phyloP scores from a whole-genome alignment of 2,329 filamentous ascomycete species.

The Fusarium pilosicola region DNA sequence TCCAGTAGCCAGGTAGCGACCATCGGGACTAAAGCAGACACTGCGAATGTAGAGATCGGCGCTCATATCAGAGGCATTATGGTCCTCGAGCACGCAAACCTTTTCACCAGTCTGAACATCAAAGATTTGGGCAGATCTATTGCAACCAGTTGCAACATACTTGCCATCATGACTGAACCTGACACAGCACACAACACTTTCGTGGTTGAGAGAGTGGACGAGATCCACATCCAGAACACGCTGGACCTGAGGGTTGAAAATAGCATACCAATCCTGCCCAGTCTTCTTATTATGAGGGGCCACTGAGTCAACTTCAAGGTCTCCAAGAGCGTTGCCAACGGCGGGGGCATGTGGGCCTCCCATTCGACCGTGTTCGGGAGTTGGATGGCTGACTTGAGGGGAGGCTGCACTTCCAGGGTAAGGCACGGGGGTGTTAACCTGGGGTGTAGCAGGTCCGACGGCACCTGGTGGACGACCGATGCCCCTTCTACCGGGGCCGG shows the following conservation, averaged over 20 bases:
- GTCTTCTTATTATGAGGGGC: constrained; percentile 90
- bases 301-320: constrained; percentile 86
- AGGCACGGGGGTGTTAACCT: constrained; percentile 87
- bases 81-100: constrained; percentile 90
- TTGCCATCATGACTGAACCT: constrained; percentile 96
- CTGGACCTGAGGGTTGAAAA: constrained; percentile 93
- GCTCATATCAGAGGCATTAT: constrained; percentile 79
- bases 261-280: constrained; percentile 91
- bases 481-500: constrained; percentile 81
- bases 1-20: constrained; percentile 91
- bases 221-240: constrained; percentile 93
- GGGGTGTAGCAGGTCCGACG: constrained; percentile 82
- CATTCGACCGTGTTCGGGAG: constrained; percentile 71
- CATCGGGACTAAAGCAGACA: constrained; percentile 98
- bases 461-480: constrained; percentile 72
- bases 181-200: constrained; percentile 98
- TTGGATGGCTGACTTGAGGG: constrained; percentile 88
- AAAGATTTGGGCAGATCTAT: constrained; percentile 98
- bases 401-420: constrained; percentile 86
- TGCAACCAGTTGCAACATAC: constrained; percentile 96
- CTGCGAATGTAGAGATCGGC: constrained; percentile 97
- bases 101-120: constrained; percentile 89
- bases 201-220: constrained; percentile 90
- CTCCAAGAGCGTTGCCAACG: constrained; percentile 75
- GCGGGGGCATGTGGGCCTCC: constrained; percentile 60